Base-by-base conservation (phyloP, 805 yeast genomes). In the Clavispora carvajalis region DNA sequence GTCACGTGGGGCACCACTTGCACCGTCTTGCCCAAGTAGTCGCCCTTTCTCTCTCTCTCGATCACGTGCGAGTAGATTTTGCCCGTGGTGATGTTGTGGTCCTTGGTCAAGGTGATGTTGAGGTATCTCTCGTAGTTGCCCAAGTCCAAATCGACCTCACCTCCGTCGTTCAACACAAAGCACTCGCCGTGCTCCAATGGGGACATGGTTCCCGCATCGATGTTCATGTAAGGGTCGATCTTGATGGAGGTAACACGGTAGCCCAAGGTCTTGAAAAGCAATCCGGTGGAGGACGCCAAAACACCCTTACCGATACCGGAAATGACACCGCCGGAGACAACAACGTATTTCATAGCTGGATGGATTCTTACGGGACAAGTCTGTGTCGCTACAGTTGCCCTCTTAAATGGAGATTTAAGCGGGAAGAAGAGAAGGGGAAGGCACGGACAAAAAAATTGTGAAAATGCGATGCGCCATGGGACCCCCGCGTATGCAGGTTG, bases 241-340 rank as follows among this genome's bases (percentile, higher is more conserved):
- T 93, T 93, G 71, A 93, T 91, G 12, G 98, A 89, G 4, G 99
- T 91, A 47, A 91, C 98, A 60, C 95, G 82, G 57, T 85, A 76
- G 46, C 99, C 99, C 44, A 87, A 70, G 30, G 99, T 90, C 66
- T 93, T 93, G 67, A 93, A 77, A 49, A 93, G 66, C 68, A 93
- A 80, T 46, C 99, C 99, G 24, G 98, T 93, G 45, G 97, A 88
- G 25, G 97, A 89, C 46, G 99, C 99, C 44, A 85, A 75, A 48
- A 93, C 99, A 66, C 99, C 99, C 65, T 93, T 93, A 64, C 99
- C 99, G 62, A 93, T 93, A 70, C 99, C 99, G 56, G 96, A 86
- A 54, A 93, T 93, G 55, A 93, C 99, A 78, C 99, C 99, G 65
- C 99, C 99, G 44, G 98, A 90, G 35, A 93, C 99, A 58, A 93